phyloP scores from a whole-genome alignment of 2,329 filamentous ascomycete species.

The Aspergillus nomiae region DNA sequence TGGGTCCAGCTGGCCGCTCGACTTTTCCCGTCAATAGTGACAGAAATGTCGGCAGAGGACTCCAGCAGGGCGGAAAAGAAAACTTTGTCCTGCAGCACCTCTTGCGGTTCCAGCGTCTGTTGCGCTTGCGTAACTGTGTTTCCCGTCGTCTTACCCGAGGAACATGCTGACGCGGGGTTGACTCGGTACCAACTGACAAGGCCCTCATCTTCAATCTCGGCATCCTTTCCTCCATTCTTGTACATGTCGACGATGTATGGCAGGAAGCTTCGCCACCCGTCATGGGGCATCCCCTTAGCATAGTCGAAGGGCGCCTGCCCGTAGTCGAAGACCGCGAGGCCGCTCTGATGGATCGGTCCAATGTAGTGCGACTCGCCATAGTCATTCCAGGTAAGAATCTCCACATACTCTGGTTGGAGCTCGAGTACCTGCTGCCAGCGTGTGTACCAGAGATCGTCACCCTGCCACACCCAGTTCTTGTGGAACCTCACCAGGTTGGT shows the following conservation, averaged over 20 bases:
- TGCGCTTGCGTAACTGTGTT: slow-evolving; percentile 32
- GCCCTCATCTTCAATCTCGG: slow-evolving; percentile 26
- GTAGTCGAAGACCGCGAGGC: slow-evolving; percentile 39
- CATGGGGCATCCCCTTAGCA: slow-evolving; percentile 30
- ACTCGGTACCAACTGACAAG: slow-evolving; percentile 33
- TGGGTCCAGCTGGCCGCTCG: slow-evolving; percentile 26
- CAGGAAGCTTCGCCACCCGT: slow-evolving; percentile 34
- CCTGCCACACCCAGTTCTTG: slow-evolving; percentile 66
- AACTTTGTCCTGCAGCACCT: slow-evolving; percentile 24
- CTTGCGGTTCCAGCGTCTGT: slow-evolving; percentile 19
- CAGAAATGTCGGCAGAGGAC: slow-evolving; percentile 28
- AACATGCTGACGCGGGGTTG: slow-evolving; percentile 22
- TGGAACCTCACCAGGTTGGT: slow-evolving; percentile 58
- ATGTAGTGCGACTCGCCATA: slow-evolving; percentile 65
- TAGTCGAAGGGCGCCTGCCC: slow-evolving; percentile 44
- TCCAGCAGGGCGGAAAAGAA: slow-evolving; percentile 40
- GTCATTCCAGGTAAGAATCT: slow-evolving; percentile 64
- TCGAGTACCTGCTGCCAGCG: slow-evolving; percentile 59
- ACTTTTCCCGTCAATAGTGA: slow-evolving; percentile 35
- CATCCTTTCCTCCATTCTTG: slow-evolving; percentile 30
- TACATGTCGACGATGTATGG: slow-evolving; percentile 41
- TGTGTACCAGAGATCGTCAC: slow-evolving; percentile 62
- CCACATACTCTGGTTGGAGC: slow-evolving; percentile 54
- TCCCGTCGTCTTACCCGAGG: slow-evolving; percentile 28
- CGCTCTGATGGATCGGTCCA: slow-evolving; percentile 49